phyloP scores from a whole-genome alignment of 2,329 filamentous ascomycete genomes.

The Apiospora saccharicola region DNA sequence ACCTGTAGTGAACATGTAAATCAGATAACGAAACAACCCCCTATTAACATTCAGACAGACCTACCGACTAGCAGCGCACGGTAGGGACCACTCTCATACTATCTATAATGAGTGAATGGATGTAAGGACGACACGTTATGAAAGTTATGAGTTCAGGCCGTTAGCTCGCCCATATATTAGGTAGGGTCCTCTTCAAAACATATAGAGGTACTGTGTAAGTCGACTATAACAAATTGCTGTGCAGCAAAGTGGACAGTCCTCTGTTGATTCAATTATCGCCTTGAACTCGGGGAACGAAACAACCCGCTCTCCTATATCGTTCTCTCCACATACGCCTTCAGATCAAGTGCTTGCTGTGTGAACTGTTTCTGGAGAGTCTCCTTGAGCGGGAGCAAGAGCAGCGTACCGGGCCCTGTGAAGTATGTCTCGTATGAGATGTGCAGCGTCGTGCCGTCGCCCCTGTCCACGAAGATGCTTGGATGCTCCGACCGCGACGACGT shows the following conservation, averaged over 20 bases:
- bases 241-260: neutral
- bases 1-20: no score
- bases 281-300: neutral
- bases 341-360: slow-evolving; percentile 32
- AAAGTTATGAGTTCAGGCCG: no score
- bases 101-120: no score
- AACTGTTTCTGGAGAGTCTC: slow-evolving; percentile 31
- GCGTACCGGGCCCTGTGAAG: slow-evolving; percentile 33
- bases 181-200: no score
- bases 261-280: no score
- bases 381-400: slow-evolving; percentile 30
- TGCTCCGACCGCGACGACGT: slow-evolving; percentile 35
- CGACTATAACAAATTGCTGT: neutral
- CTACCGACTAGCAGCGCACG: no score
- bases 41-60: no score
- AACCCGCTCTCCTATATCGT: neutral
- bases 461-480: slow-evolving; percentile 35
- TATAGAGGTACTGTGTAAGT: neutral
- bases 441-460: slow-evolving; percentile 34
- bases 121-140: no score
- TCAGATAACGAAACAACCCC: no score
- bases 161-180: no score
- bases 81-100: no score
- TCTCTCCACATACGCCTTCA: slow-evolving; percentile 35
- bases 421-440: slow-evolving; percentile 41